A percentile compares a stretch with the other conserved stretches of the same genome.
Conservation (phyloP, 2,329 filamentous ascomycete species). For the Grosmannia huntii region DNA sequence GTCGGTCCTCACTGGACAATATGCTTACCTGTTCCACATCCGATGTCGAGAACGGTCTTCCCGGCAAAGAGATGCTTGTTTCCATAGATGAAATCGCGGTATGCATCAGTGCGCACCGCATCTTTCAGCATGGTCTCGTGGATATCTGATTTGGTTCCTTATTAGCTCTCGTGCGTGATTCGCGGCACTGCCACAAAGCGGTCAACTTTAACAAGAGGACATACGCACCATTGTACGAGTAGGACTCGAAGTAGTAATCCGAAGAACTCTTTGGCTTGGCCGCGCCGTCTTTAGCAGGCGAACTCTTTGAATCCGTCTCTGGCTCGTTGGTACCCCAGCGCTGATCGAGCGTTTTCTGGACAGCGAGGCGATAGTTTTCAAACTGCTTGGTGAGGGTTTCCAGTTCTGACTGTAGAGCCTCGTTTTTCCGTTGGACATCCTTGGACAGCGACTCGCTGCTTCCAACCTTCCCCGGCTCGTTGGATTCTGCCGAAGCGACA, state of each 20-base stretch:
- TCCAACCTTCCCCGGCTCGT: not conserved
- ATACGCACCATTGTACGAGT: conserved; percentile 42
- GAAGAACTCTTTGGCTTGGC: conserved; percentile 20
- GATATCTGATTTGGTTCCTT: conserved; percentile 44
- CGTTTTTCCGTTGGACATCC: conserved; percentile 33
- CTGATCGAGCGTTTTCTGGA: conserved; percentile 53
- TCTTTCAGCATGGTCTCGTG: conserved; percentile 97
- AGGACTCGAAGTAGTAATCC: conserved; percentile 48
- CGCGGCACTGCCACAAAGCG: not conserved
- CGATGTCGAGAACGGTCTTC: conserved; percentile 83
- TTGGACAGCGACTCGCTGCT: not conserved
- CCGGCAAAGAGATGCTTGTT: conserved; percentile 79
- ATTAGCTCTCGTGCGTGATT: not conserved
- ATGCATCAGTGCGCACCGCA: conserved; percentile 73
- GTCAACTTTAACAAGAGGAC: not conserved
- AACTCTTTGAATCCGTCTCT: conserved; percentile 2
- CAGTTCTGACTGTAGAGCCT: conserved; percentile 46
- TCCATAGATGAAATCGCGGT: conserved; percentile 88
- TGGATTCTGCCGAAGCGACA: not conserved
- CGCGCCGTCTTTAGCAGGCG: conserved; percentile 15
- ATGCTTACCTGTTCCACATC: conserved; percentile 56
- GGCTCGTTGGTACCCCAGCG: conserved; percentile 46
- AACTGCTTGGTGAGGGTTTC: conserved; percentile 48
- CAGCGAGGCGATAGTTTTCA: conserved; percentile 49
- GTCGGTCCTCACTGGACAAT: not conserved